Conservation (phyloP, 2,329 filamentous ascomycete genomes). For the Ceratocystis papillata region DNA sequence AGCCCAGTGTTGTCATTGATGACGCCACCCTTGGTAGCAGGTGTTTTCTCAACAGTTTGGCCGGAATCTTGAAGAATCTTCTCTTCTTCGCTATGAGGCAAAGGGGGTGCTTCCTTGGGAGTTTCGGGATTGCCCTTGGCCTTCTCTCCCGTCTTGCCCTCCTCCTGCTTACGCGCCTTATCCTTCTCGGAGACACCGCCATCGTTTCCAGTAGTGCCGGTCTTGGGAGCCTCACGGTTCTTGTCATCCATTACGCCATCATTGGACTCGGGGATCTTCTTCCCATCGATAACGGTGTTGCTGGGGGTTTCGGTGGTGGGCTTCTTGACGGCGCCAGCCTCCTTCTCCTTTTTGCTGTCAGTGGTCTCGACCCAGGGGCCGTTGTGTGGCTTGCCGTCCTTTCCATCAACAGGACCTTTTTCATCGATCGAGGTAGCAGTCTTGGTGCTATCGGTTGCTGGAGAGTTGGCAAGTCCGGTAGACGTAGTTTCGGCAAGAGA, state of each 20-base stretch:
- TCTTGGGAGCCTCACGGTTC: slow-evolving; percentile 60
- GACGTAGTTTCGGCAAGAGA: slow-evolving; percentile 14
- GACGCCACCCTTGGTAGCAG: slow-evolving; percentile 22
- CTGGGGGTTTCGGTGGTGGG: slow-evolving; percentile 36
- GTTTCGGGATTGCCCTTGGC: slow-evolving; percentile 65
- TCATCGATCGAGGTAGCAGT: slow-evolving; percentile 37
- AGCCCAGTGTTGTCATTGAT: slow-evolving; percentile 35
- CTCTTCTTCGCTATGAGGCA: slow-evolving; percentile 71
- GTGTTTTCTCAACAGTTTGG: slow-evolving; percentile 30
- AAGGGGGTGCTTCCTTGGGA: slow-evolving; percentile 73
- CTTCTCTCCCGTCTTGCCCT: slow-evolving; percentile 54
- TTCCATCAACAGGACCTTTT: slow-evolving; percentile 81
- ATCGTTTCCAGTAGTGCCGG: slow-evolving; percentile 79
- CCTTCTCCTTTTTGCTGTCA: slow-evolving; percentile 31
- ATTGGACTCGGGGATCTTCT: slow-evolving; percentile 51
- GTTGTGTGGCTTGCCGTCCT: slow-evolving; percentile 84
- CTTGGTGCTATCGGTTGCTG: slow-evolving; percentile 16
- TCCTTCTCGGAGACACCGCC: slow-evolving; percentile 82
- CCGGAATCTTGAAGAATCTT: slow-evolving; percentile 41
- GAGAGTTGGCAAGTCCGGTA: not conserved
- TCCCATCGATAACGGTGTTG: slow-evolving; percentile 46
- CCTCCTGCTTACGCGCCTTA: slow-evolving; percentile 59
- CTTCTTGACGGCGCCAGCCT: slow-evolving; percentile 30
- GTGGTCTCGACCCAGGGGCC: slow-evolving; percentile 62
- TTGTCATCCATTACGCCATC: slow-evolving; percentile 93